phyloP scores from a whole-genome alignment of 345 rosid genomes.

The Sonneratia caseolaris region DNA sequence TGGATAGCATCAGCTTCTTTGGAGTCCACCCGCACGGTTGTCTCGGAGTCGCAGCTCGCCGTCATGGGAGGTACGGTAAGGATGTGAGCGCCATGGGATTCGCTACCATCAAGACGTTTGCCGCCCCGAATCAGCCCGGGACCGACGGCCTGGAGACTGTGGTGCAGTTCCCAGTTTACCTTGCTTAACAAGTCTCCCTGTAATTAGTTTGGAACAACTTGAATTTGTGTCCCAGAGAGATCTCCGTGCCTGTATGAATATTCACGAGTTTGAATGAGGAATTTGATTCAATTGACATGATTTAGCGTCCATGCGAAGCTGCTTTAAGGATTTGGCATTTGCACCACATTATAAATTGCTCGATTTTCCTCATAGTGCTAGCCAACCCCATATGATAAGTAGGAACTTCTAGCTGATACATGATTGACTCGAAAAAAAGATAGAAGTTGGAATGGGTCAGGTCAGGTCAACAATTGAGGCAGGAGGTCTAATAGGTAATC shows the following conservation, averaged over 20 bases:
- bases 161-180: conserved; percentile 45
- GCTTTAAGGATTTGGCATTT: not conserved
- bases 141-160: conserved; percentile 28
- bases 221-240: not conserved
- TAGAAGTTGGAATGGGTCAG: too few relatives aligned
- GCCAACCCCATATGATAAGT: not conserved
- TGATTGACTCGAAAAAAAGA: too few relatives aligned
- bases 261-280: not conserved
- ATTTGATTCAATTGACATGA: not conserved
- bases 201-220: not conserved
- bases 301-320: not conserved
- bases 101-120: conserved; percentile 55
- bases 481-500: not conserved
- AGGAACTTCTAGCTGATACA: not conserved
- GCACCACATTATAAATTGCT: not conserved
- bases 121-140: not conserved
- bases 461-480: not conserved
- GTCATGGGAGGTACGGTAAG: conserved; percentile 93
- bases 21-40: conserved; percentile 62
- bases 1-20: conserved; percentile 64
- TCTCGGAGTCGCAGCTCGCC: conserved; percentile 67
- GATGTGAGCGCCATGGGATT: conserved; percentile 64
- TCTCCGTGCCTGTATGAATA: not conserved
- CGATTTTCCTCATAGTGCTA: not conserved
- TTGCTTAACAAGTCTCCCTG: conserved; percentile 26